Evolutionary conservation across 192 early-diverging fungal species (phyloP).

Genomic region (Backusella parvicylindrica): DNA sequence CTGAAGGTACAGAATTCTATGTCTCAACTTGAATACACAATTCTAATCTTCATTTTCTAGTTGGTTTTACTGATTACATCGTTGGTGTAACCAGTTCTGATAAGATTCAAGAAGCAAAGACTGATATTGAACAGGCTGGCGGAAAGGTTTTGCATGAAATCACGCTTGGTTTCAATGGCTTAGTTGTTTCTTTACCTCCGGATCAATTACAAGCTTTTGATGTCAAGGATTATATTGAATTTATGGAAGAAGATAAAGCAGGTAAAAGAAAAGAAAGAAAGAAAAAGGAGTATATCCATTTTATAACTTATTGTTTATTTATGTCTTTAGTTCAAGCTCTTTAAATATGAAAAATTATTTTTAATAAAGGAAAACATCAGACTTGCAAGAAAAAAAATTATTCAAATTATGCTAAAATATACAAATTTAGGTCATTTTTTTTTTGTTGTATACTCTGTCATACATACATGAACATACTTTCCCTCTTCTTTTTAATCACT

Average conservation of each 20-base stretch:
- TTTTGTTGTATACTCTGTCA: too few species aligned
- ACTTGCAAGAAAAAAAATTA: background rate
- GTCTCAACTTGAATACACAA: background rate
- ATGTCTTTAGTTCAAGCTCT: background rate
- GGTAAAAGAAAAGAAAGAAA: too few species aligned
- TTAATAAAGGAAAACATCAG: background rate
- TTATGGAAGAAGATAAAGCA: slow-evolving; percentile 26
- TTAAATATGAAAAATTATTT: background rate
- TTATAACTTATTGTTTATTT: background rate
- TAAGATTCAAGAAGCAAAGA: slow-evolving; percentile 16
- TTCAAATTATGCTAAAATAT: background rate
- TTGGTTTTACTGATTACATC: slow-evolving; percentile 15
- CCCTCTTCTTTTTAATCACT: too few species aligned
- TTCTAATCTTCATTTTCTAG: background rate
- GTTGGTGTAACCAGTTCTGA: background rate
- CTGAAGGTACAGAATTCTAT: background rate
- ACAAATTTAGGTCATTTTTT: too few species aligned
- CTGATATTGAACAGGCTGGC: slow-evolving; percentile 17
- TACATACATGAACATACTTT: too few species aligned
- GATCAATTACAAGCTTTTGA: slow-evolving; percentile 16
- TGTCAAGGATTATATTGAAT: slow-evolving; percentile 28
- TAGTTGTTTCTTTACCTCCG: slow-evolving; percentile 23
- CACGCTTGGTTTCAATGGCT: slow-evolving; percentile 14
- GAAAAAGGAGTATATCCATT: background rate
- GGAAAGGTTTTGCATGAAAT: slow-evolving; percentile 25